Conservation (phyloP, 2,329 filamentous ascomycete species). For the Colletotrichum sp. region DNA sequence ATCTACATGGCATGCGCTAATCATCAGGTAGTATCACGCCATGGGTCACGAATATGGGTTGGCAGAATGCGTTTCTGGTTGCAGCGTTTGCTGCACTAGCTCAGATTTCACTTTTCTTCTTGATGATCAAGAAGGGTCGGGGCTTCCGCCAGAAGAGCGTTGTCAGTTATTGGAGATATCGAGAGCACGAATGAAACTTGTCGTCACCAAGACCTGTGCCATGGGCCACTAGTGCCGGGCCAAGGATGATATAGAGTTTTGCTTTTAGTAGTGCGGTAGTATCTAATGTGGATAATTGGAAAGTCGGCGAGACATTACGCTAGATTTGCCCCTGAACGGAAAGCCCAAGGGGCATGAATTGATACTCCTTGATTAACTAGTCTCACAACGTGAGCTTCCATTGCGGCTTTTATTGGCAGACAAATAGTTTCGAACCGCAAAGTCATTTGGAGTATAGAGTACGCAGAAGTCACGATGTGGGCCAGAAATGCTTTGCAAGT, state of each 20-base stretch:
- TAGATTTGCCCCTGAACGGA: neutral
- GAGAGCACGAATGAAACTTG: neutral
- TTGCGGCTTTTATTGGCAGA: neutral
- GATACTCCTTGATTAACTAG: neutral
- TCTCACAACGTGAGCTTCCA: rapidly evolving
- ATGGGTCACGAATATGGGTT: neutral
- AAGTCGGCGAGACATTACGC: neutral
- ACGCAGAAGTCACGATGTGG: neutral
- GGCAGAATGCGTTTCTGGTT: neutral
- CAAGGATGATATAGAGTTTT: neutral
- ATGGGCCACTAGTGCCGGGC: neutral
- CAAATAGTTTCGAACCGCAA: neutral
- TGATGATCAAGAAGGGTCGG: slow-evolving; percentile 3
- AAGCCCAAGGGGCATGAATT: neutral
- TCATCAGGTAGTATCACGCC: slow-evolving; percentile 1
- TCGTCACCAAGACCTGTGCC: neutral
- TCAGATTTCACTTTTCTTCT: neutral
- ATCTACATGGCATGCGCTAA: neutral
- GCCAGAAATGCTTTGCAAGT: neutral
- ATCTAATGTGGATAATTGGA: neutral
- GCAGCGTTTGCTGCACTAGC: neutral
- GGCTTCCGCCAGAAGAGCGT: neutral
- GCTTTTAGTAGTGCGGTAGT: neutral
- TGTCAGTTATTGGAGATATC: neutral
- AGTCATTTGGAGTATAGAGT: neutral